These are phyloP conservation scores for Annona squamosa DNA, from an alignment of 164 flowering plant genomes.

Conservation along the genomic window DNA sequence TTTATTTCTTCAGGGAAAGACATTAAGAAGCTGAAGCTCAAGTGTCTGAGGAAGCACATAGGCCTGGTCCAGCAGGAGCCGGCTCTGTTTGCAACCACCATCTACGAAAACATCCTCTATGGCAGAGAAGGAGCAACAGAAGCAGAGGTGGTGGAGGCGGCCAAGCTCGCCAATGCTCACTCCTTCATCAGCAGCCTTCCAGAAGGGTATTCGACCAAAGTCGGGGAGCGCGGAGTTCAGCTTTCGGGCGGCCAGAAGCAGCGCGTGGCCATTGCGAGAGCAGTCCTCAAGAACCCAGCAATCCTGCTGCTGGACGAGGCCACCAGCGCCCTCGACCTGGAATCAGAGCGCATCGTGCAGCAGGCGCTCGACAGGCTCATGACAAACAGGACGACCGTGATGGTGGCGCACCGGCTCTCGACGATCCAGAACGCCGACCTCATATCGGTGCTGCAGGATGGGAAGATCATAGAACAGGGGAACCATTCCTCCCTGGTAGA, in stretches of 20 bases:
- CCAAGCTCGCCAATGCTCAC: conserved; percentile 89
- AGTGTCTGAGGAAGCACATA: conserved; percentile 71
- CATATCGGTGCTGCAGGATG: conserved; percentile 79
- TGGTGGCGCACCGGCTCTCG: conserved; percentile 93
- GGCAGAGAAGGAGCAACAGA: conserved; percentile 92
- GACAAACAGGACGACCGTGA: conserved; percentile 72
- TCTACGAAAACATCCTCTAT: conserved; percentile 84
- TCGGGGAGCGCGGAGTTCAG: conserved; percentile 93
- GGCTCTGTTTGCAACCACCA: conserved; percentile 84
- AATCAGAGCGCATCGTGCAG: conserved; percentile 85
- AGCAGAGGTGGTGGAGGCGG: conserved; percentile 81
- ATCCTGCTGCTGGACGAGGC: conserved; percentile 88
- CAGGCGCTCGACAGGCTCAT: conserved; percentile 77
- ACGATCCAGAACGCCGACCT: conserved; percentile 82
- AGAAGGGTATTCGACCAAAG: conserved; percentile 84
- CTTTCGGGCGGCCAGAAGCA: conserved; percentile 96
- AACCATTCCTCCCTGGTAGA: conserved; percentile 56
- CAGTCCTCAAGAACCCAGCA: conserved; percentile 84
- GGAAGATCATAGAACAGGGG: conserved; percentile 87
- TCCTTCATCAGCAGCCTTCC: conserved; percentile 81
- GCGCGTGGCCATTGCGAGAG: conserved; percentile 89
- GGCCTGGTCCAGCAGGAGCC: conserved; percentile 98
- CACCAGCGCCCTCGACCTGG: conserved; percentile 90
- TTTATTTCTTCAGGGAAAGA: conserved; percentile 57
- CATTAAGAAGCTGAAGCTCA: conserved; percentile 65